Percentiles rank a stretch among this genome's conserved stretches.
These are phyloP conservation scores for Pisolithus sp. DNA, from an alignment of 768 basidiomycete species.

Conservation along the genomic window DNA sequence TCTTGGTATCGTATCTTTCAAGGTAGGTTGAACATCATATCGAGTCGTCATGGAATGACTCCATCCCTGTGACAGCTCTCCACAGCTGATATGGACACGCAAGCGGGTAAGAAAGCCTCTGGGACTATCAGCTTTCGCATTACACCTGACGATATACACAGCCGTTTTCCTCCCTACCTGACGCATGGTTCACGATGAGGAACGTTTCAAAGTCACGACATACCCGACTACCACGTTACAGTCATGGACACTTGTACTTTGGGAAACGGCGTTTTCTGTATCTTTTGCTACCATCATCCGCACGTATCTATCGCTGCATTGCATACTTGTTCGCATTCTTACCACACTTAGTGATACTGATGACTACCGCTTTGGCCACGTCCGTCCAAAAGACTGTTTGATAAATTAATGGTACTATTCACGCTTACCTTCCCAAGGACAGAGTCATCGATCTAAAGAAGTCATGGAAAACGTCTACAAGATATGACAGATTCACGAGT, in stretches of 20 bases:
- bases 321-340: slow-evolving; percentile 9
- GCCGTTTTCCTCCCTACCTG: slow-evolving; percentile 60
- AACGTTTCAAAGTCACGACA: neutral
- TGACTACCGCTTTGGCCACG: slow-evolving; percentile 5
- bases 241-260: slow-evolving; percentile 8
- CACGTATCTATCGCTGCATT: slow-evolving; percentile 26
- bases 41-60: neutral
- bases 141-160: slow-evolving; percentile 18
- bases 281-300: slow-evolving; percentile 15
- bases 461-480: neutral
- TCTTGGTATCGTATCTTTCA: slow-evolving; percentile 79
- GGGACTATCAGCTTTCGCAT: neutral
- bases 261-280: slow-evolving; percentile 17
- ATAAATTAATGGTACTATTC: slow-evolving; percentile 28
- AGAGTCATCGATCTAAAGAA: neutral
- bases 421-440: neutral
- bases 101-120: slow-evolving; percentile 53
- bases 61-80: slow-evolving; percentile 26
- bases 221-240: slow-evolving; percentile 2
- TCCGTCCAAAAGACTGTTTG: slow-evolving; percentile 8
- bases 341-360: slow-evolving; percentile 11
- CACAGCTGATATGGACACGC: slow-evolving; percentile 40
- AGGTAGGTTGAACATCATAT: slow-evolving; percentile 36
- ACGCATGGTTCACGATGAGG: slow-evolving; percentile 8
- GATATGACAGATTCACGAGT: no score